These are phyloP conservation scores for Pestalotiopsis sp. DNA, from an alignment of 2,329 filamentous ascomycete genomes.

Conservation along the genomic window DNA sequence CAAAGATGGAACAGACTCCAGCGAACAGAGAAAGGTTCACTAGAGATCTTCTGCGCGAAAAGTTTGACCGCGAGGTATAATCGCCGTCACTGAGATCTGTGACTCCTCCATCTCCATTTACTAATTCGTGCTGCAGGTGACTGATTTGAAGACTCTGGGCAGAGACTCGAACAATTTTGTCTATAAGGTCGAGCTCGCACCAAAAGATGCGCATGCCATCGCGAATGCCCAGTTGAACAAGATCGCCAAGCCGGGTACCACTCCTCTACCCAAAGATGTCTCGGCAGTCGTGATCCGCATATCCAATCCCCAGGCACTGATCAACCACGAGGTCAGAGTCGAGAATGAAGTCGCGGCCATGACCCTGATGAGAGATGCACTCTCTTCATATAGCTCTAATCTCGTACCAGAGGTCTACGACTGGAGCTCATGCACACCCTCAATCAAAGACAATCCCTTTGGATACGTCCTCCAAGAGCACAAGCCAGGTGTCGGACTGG, in stretches of 20 bases:
- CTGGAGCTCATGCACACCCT: background rate
- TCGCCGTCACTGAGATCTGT: background rate
- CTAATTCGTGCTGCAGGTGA: background rate
- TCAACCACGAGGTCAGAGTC: background rate
- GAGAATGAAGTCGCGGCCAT: conserved; percentile 8
- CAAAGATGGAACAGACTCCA: background rate
- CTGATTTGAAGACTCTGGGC: background rate
- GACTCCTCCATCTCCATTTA: background rate
- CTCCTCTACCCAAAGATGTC: background rate
- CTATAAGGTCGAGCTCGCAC: background rate
- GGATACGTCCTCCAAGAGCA: background rate
- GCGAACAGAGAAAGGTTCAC: background rate
- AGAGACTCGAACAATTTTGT: background rate
- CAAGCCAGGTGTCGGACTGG: background rate
- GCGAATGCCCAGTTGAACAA: background rate
- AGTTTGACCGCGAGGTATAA: background rate
- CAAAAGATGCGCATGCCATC: background rate
- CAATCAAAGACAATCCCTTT: background rate
- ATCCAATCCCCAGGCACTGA: background rate
- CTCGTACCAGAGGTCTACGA: background rate
- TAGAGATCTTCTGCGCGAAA: background rate
- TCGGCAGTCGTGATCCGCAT: background rate
- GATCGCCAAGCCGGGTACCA: background rate
- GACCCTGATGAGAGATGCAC: background rate
- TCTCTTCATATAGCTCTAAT: accelerated